Evolutionary conservation across 768 basidiomycete species (phyloP), one percentile per base, ranked within the genome.

Genomic region (Suillus clintonianus): DNA sequence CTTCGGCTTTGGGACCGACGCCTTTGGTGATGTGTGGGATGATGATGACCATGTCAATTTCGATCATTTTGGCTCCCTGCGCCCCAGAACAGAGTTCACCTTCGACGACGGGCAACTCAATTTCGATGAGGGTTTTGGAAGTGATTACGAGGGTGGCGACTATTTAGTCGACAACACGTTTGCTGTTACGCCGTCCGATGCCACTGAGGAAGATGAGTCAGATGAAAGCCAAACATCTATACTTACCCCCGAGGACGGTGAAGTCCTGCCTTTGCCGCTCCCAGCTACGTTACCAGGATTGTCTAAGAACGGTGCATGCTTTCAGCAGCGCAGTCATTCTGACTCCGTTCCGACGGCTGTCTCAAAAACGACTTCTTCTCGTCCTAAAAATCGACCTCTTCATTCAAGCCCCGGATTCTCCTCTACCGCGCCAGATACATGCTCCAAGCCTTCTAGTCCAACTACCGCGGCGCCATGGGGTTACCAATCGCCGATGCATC

Each of bases 181-280:
- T 59, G 69, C 71, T 27, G 65, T 67, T 48, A 39, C 43, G 17
- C 72, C 74, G 36, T 71, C 62, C 1, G 74, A 76, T 57, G 68
- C 72, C 5, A 68, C 65, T 9, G 74, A 74, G 9, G 71, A 74
- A 22, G 74, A 68, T 39, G 70, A 67, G 11, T 77, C 74, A 14
- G 74, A 72, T 58, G 72, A 71, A 24, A 67, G 68, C 32, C 75
- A 64, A 41, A 34, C 43, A 8, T 74, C 69, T 42, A 63, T 69
- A 45, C 72, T 65, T 27, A 77, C 71, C 30, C 76, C 72, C 42
- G 68, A 69, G 42, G 71, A 76, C 24, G 66, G 65, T 34, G 72
- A 71, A 30, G 54, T 54, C 17, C 36, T 72, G 36, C 62, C 69
- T 9, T 24, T 67, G 43, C 19, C 59, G 4, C 43, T 51, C 5